A percentile compares a stretch with the other conserved stretches of the same genome.
Conservation (phyloP, 192 early-diverging fungal genomes). For the Haplosporangium gracile region DNA sequence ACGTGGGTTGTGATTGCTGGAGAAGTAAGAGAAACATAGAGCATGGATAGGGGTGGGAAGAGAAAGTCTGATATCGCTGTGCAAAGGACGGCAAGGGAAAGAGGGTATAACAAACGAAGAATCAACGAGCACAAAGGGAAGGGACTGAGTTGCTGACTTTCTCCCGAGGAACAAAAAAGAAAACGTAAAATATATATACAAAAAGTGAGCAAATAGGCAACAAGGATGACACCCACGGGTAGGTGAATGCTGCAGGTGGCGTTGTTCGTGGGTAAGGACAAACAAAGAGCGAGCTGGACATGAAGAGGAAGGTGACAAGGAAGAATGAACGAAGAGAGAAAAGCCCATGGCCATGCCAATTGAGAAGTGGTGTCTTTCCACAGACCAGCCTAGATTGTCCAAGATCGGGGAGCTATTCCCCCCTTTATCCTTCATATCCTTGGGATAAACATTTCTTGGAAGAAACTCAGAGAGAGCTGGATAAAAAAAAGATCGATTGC, state of each 20-base stretch:
- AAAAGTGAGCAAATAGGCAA: not conserved
- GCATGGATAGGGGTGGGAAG: too few species aligned
- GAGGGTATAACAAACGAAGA: not conserved
- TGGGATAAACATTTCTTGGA: not conserved
- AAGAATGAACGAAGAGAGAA: too few species aligned
- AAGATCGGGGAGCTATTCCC: not conserved
- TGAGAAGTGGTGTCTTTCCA: not conserved
- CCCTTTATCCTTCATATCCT: not conserved
- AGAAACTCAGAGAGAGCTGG: too few species aligned
- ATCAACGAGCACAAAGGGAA: not conserved
- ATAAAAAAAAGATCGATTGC: not conserved
- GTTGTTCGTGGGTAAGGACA: not conserved
- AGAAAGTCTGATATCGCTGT: not conserved
- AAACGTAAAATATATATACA: not conserved
- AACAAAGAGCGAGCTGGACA: not conserved
- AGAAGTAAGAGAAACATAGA: not conserved
- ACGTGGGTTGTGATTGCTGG: too few species aligned
- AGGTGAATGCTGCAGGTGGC: not conserved
- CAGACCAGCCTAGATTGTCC: not conserved
- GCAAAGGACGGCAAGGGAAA: not conserved
- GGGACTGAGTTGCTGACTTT: not conserved
- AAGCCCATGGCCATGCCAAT: too few species aligned
- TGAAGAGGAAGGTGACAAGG: too few species aligned
- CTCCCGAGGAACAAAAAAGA: not conserved
- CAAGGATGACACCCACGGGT: not conserved